Conservation (phyloP, 1,139 yeast species). For the Yamadazyma mexicana region DNA sequence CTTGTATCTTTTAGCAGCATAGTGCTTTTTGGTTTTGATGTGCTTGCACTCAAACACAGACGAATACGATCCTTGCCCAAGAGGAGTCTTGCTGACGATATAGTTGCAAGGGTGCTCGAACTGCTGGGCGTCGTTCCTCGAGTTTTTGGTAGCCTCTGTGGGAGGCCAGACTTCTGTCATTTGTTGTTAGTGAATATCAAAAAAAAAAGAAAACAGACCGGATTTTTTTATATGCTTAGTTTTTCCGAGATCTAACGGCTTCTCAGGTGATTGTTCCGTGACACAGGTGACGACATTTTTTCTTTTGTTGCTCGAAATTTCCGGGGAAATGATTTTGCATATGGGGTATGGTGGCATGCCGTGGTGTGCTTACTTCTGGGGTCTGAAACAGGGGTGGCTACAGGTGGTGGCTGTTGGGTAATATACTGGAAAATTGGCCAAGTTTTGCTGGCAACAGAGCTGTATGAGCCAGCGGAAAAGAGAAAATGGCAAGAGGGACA, state of each 20-base stretch:
- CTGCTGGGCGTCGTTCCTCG: conserved; percentile 12
- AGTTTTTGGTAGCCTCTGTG: conserved; percentile 14
- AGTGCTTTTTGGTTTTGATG: conserved; percentile 30
- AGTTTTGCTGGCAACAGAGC: too few relatives aligned
- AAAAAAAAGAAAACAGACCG: background rate
- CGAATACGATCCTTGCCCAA: conserved; percentile 43
- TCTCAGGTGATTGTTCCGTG: conserved; percentile 1
- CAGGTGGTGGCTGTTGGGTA: too few relatives aligned
- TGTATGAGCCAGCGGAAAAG: too few relatives aligned
- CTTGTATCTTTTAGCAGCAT: conserved; percentile 39
- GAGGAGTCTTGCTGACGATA: conserved; percentile 26
- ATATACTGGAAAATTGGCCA: too few relatives aligned
- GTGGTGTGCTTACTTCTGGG: too few relatives aligned
- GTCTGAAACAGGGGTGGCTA: too few relatives aligned
- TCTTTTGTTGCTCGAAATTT: background rate
- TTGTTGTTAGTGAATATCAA: background rate
- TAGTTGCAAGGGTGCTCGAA: conserved; percentile 32
- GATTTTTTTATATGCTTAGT: background rate
- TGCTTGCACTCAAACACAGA: conserved; percentile 41
- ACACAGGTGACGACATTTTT: background rate
- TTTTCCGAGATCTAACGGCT: conserved; percentile 1
- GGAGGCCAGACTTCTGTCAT: conserved; percentile 20
- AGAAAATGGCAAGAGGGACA: too few relatives aligned
- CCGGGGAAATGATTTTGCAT: too few relatives aligned
- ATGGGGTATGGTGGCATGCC: too few relatives aligned